Evolutionary conservation across 495 filamentous ascomycete genomes (phyloP), one percentile per base, ranked within the genome.

Genomic region (Zalerion maritima): DNA sequence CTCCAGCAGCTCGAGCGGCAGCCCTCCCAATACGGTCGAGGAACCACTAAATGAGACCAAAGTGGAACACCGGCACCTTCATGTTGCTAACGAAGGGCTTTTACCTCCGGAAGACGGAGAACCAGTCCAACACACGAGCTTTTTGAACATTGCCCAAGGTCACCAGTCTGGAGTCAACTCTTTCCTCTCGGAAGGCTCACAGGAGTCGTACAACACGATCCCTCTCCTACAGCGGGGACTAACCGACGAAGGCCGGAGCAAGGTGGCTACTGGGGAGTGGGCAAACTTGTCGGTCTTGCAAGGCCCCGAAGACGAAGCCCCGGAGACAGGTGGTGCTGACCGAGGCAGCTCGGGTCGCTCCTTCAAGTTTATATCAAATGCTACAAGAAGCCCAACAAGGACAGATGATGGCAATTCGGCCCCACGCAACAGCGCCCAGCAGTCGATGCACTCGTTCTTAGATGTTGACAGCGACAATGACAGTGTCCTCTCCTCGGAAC

Each of bases 401-500:
- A 56, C 3, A 66, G 60, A 40, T 65, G 19, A 47, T 60, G 18
- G 46, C 34, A 19, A 53, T 58, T 18, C 41, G 34, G 18, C 31
- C 38, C 2, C 47, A 41, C 6, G 41, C 38, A 19, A 50, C 49
- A 6, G 16, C 34, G 10, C 42, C 43, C 2, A 30, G 35, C 5
- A 26, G 18, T 5, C 13, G n/a, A 64, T 74, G 28, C 45, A 68
- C 14, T 74, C 75, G 2, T 81, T 81, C 38, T 45, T 81, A 35
- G 62, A 81, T 14, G 64, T 73, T 26, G 70, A 74, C 15, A 75
- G 74, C 36, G 74, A 82, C 39, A 61, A 73, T 35, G 57, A 74
- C 16, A 87, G 78, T 31, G 81, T 79, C 35, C 52, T 86, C 9
- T 87, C 81, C 9, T 85, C 82, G 7, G 81, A 92, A 33, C 37